Evolutionary conservation across 129 eudicot species (phyloP).

Genomic region (Ambrosia trifida): DNA sequence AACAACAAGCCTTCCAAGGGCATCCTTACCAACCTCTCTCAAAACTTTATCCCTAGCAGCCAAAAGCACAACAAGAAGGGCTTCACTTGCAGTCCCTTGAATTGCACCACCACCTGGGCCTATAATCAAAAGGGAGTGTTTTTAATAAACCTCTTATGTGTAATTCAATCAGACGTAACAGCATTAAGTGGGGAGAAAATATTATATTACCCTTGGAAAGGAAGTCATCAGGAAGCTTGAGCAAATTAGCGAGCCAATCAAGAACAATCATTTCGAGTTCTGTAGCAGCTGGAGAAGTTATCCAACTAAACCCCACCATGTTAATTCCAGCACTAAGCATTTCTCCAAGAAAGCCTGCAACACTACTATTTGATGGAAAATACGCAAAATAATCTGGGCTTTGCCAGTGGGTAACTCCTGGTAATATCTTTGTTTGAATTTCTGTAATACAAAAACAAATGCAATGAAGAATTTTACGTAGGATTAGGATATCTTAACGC

Average conservation of each 20-base stretch:
- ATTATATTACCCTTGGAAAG: slow-evolving; percentile 75
- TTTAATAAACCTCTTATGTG: neutral
- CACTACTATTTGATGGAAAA: slow-evolving; percentile 85
- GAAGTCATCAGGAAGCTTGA: slow-evolving; percentile 72
- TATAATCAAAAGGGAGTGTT: slow-evolving; percentile 33
- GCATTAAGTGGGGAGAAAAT: neutral
- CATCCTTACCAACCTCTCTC: slow-evolving; percentile 70
- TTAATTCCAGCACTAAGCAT: slow-evolving; percentile 96
- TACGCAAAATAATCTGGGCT: slow-evolving; percentile 88
- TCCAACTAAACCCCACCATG: slow-evolving; percentile 99
- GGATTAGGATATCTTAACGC: too few species aligned
- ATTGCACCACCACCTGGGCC: slow-evolving; percentile 97
- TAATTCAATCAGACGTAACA: too few species aligned
- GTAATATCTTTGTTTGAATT: slow-evolving; percentile 72
- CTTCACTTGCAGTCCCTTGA: slow-evolving; percentile 99
- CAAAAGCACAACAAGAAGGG: slow-evolving; percentile 81
- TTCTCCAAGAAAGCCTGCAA: slow-evolving; percentile 95
- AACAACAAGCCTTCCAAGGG: slow-evolving; percentile 76
- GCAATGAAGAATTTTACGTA: too few species aligned
- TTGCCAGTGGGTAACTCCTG: slow-evolving; percentile 99
- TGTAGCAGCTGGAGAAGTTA: slow-evolving; percentile 97
- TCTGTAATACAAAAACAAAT: slow-evolving; percentile 52
- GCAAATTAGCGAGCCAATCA: slow-evolving; percentile 96
- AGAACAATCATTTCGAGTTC: slow-evolving; percentile 94
- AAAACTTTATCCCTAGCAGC: slow-evolving; percentile 86